phyloP scores from a whole-genome alignment of 257 asterid genomes.

The Jacaranda mimosifolia region DNA sequence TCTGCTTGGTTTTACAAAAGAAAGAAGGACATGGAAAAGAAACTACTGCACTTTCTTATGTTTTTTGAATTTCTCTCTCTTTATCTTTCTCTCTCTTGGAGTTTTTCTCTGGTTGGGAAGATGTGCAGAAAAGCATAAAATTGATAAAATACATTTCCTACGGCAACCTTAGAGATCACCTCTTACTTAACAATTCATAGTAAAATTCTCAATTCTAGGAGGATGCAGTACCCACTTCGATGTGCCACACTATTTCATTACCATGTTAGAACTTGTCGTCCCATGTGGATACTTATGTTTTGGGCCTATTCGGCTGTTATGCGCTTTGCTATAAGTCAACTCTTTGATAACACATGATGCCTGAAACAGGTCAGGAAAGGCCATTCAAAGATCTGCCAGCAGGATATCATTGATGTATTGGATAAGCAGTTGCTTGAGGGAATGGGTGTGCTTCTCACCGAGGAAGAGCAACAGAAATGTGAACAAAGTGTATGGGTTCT shows the following conservation, averaged over 20 bases:
- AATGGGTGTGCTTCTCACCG: conserved; percentile 99
- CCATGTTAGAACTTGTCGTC: not conserved
- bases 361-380: conserved; percentile 85
- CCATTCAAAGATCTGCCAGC: conserved; percentile 79
- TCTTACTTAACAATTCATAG: conserved; percentile 1
- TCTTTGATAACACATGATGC: conserved; percentile 24
- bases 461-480: conserved; percentile 95
- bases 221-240: conserved; percentile 10
- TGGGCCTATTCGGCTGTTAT: conserved; percentile 15
- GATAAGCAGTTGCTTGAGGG: conserved; percentile 99
- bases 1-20: conserved; percentile 23
- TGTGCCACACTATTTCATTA: not conserved
- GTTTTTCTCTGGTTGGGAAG: no score
- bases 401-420: conserved; percentile 90
- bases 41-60: not conserved
- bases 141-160: not conserved
- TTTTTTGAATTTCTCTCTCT: not conserved
- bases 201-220: conserved; percentile 11
- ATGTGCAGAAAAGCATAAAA: not conserved
- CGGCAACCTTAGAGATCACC: not conserved
- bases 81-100: not conserved
- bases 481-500: conserved; percentile 79
- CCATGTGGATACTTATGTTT: conserved; percentile 5
- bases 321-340: conserved; percentile 1
- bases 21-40: conserved; percentile 10